Base-by-base conservation (phyloP, 1,139 yeast species). In the Candida gigantensis region DNA sequence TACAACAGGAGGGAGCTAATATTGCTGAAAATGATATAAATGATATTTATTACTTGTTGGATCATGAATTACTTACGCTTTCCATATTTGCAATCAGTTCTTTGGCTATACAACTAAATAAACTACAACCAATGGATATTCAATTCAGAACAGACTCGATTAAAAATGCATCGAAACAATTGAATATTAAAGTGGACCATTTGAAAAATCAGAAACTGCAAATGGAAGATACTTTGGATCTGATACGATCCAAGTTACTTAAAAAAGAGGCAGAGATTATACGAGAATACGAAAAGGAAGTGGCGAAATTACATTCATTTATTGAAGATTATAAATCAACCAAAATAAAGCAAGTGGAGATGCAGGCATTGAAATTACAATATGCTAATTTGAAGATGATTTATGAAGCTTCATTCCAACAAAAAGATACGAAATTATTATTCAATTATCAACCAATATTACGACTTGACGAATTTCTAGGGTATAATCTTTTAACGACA, bases 91-190 rank as follows among this genome's bases (percentile, higher is more conserved):
- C 77, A 0, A 57, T 72, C 2, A 66, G 68, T 13, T 51, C 60
- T 14, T 51, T 77, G 21, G 64, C 77, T 1, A 54, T 69, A 10
- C 77, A 73, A 52, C 52, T 76, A 29, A 51, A 69, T 32, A 71
- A 65, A 45, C 60, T 75, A 15, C 67, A 68, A 30, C 46, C 63
- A 1, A 36, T 52, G 35, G 65, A 53, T 51, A 44, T 47, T 20
- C 53, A 47, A 25, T 50, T 52, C 31, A 58, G 50, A 43, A 45
- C 46, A 18, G 61, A 49, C 24, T 58, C 57, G 13, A 55, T 61
- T 2, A 46, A 57, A 8, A 48, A 47, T 23, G 49, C 60, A 21
- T 44, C 42, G 13, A 44, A 41, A 1, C 35, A 53, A 26, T 25
- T 51, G 32, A 33, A 39, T 32, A 40, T 41, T 23, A 50, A 49